phyloP scores from a whole-genome alignment of 768 basidiomycete species.

The Lentinula lateritia region DNA sequence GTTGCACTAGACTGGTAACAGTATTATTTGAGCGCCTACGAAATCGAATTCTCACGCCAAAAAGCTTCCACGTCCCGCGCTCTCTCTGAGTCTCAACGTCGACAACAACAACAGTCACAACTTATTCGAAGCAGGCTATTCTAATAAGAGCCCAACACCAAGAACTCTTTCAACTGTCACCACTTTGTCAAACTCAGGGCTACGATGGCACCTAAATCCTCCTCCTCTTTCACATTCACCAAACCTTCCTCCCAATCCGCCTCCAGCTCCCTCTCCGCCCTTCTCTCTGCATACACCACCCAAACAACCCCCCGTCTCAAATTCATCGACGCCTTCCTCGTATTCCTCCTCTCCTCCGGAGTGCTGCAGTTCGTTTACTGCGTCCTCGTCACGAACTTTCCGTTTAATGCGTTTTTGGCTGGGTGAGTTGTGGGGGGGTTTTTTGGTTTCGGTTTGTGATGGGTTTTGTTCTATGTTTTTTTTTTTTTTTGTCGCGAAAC shows the following conservation, averaged over 20 bases:
- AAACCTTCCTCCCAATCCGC: conserved; percentile 19
- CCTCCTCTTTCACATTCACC: not conserved
- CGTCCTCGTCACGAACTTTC: conserved; percentile 85
- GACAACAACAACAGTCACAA: no score
- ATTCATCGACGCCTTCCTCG: conserved; percentile 88
- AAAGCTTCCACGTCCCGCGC: no score
- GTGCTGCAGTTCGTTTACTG: conserved; percentile 90
- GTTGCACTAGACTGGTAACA: no score
- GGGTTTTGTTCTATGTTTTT: not conserved
- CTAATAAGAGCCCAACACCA: no score
- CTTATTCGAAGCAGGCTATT: no score
- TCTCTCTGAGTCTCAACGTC: no score
- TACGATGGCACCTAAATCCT: no score
- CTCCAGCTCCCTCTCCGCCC: conserved; percentile 40
- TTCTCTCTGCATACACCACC: conserved; percentile 74
- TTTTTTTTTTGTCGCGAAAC: not conserved
- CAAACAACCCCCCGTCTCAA: conserved; percentile 83
- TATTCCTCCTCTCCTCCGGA: conserved; percentile 90
- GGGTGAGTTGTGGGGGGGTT: conserved; percentile 51
- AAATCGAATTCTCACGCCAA: no score
- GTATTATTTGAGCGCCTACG: no score
- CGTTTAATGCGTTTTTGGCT: conserved; percentile 95
- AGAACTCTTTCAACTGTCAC: no score
- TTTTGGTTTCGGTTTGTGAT: not conserved
- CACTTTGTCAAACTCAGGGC: no score